Evolutionary conservation across 2,329 filamentous ascomycete genomes (phyloP), one percentile per base, ranked within the genome.

Genomic region (Paradendryphiella salina): DNA sequence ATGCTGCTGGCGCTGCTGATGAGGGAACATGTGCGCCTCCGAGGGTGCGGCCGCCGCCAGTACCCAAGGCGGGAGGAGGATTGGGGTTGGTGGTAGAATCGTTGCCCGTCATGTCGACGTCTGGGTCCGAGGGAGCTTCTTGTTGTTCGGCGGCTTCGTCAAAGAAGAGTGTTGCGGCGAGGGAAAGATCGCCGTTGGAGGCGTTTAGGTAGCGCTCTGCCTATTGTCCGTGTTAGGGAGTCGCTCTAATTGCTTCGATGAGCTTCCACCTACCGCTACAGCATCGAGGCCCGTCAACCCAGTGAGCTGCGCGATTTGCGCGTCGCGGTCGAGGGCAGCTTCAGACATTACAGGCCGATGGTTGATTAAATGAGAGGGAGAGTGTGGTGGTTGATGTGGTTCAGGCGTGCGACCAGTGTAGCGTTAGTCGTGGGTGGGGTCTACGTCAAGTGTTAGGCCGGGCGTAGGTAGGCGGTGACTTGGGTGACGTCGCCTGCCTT

Each of bases 101-200:
- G 56, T 70, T 67, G 40, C 60, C 67, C 32, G 71, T 70, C 61
- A 75, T 75, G 37, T 71, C 63, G 21, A 59, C 55, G 62, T 69
- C 69, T 26, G 57, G 46, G 18, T 63, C 56, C 10, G 55, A 49
- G 32, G 55, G 54, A 31, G 63, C 61, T 8, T 64, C 59, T 45
- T 52, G 50, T 35, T 56, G 46, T 20, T 62, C 56, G 17, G 60
- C 56, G 15, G 62, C 61, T 44, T 72, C 70, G 43, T 76, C 75
- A 56, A 73, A 79, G 72, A 70, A 79, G 55, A 78, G 72, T 8
- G 67, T 64, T 38, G 76, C 73, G 33, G 78, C 77, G 54, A 75
- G 67, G 46, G 76, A 73, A 34, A 79, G 66, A 52, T 79, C 71
- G 64, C 77, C 77, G 71, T 79, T 72, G 48, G 73, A 68, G 7